A percentile compares a stretch with the other conserved stretches of the same genome.
Conservation (phyloP, 208 protist genomes). For the Trypanosoma melophagium region DNA sequence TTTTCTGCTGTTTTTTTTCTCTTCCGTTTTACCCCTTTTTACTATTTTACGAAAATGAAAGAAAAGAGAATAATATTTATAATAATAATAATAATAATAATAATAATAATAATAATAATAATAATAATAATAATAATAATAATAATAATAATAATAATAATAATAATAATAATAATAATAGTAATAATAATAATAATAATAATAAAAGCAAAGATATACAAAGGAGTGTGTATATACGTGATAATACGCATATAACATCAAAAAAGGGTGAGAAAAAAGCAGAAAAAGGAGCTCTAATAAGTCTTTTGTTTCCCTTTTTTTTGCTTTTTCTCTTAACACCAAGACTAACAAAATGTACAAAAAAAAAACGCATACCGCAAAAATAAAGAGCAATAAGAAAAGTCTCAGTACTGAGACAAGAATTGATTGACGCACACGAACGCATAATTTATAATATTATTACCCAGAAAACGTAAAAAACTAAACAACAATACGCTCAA, state of each 20-base stretch:
- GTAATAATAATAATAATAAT: neutral
- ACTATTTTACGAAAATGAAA: neutral
- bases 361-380: neutral
- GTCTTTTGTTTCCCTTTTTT: neutral
- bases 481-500: neutral
- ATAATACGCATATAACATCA: too few species aligned
- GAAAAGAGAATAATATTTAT: neutral
- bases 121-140: neutral
- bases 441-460: neutral
- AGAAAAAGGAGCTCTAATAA: neutral
- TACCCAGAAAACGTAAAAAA: too few species aligned
- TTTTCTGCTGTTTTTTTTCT: neutral
- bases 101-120: neutral
- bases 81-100: neutral
- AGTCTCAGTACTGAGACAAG: too few species aligned
- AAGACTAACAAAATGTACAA: constrained; percentile 6
- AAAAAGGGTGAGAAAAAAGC: too few species aligned
- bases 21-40: neutral
- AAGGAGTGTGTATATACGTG: too few species aligned
- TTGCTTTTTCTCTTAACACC: neutral
- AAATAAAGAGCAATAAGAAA: too few species aligned
- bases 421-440: neutral
- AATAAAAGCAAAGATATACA: too few species aligned
- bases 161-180: neutral
- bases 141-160: neutral